These are phyloP conservation scores for Nemania sp. DNA, from an alignment of 2,329 filamentous ascomycete species.

Conservation along the genomic window DNA sequence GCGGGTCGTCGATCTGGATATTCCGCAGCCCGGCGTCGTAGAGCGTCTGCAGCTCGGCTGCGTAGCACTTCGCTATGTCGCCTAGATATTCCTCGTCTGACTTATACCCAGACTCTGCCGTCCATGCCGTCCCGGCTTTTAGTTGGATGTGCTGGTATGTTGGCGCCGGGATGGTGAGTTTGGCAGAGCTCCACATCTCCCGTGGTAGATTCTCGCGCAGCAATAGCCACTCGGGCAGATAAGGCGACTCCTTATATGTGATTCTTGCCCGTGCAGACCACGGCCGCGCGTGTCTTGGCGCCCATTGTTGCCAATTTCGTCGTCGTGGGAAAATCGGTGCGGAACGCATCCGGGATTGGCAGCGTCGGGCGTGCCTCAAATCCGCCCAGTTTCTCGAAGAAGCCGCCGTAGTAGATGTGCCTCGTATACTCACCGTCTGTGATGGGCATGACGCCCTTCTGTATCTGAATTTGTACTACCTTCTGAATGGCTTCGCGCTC, in stretches of 20 bases:
- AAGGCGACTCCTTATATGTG: constrained; percentile 46
- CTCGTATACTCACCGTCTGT: constrained; percentile 70
- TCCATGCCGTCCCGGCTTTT: constrained; percentile 54
- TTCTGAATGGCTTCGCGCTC: constrained; percentile 67
- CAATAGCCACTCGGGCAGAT: constrained; percentile 39
- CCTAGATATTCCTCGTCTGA: constrained; percentile 56
- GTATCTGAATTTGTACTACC: constrained; percentile 66
- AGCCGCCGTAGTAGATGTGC: constrained; percentile 53
- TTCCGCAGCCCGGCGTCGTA: constrained; percentile 57
- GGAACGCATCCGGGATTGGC: constrained; percentile 64
- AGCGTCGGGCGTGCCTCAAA: constrained; percentile 59
- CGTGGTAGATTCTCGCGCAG: constrained; percentile 52
- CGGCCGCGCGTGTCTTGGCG: constrained; percentile 41
- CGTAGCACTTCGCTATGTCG: constrained; percentile 58
- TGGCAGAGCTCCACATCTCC: constrained; percentile 61
- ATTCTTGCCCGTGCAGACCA: constrained; percentile 44
- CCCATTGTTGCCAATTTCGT: constrained; percentile 43
- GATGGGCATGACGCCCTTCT: constrained; percentile 64
- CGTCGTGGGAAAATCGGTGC: constrained; percentile 50
- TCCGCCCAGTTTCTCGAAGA: constrained; percentile 52
- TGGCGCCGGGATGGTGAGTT: constrained; percentile 64
- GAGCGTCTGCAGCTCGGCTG: constrained; percentile 53
- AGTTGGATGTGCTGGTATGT: constrained; percentile 68
- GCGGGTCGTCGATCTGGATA: constrained; percentile 59
- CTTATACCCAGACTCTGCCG: constrained; percentile 49